Conservation (phyloP, 345 rosid genomes). For the Geranium rotundifolium region DNA sequence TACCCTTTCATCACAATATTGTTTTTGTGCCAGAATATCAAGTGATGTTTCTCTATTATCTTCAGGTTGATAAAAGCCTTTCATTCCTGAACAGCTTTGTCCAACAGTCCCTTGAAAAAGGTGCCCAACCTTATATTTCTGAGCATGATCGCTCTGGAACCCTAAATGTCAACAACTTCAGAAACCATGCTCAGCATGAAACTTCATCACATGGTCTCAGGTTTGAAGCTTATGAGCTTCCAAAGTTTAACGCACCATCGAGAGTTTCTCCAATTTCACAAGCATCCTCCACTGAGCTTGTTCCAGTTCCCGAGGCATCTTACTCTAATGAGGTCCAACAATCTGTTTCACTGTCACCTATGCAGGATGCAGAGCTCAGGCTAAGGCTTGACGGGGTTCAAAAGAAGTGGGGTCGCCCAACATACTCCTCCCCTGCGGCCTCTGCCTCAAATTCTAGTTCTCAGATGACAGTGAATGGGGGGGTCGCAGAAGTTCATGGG, state of each 20-base stretch:
- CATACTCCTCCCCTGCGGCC: conserved; percentile 39
- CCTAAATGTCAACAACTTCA: conserved; percentile 34
- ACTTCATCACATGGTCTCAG: conserved; percentile 60
- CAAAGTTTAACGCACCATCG: conserved; percentile 44
- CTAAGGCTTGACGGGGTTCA: conserved; percentile 91
- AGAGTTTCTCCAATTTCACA: conserved; percentile 19
- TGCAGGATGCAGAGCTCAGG: conserved; percentile 52
- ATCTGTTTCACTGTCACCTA: conserved; percentile 29
- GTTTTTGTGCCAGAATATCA: neutral
- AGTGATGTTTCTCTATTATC: conserved; percentile 1
- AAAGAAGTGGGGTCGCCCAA: conserved; percentile 85
- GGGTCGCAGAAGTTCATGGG: conserved; percentile 23
- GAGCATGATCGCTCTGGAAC: conserved; percentile 64
- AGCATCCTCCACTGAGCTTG: conserved; percentile 49
- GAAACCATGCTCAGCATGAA: conserved; percentile 55
- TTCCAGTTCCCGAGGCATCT: conserved; percentile 58
- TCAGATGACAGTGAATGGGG: conserved; percentile 42
- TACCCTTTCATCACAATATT: neutral
- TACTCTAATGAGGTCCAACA: conserved; percentile 45
- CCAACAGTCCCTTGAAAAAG: conserved; percentile 60
- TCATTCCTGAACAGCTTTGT: conserved; percentile 67
- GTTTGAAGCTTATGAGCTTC: conserved; percentile 95
- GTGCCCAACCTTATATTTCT: conserved; percentile 73
- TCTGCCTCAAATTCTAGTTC: conserved; percentile 36
- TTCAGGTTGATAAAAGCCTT: conserved; percentile 74